Conservation (phyloP, 768 basidiomycete species). For the Hortiboletus campestris region DNA sequence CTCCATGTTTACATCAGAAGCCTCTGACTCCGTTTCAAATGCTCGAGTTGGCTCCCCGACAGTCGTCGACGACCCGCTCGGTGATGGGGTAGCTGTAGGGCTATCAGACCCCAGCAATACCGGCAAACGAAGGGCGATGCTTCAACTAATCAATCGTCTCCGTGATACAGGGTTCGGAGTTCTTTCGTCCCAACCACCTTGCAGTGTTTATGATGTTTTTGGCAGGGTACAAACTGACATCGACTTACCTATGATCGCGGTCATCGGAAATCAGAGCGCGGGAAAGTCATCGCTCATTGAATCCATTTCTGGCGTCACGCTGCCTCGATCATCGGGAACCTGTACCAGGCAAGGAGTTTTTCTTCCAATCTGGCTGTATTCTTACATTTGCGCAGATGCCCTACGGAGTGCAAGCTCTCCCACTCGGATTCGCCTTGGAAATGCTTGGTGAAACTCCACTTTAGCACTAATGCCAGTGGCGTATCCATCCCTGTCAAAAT, state of each 20-base stretch:
- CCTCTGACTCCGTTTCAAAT: neutral
- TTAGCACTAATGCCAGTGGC: constrained; percentile 39
- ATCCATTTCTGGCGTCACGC: constrained; percentile 67
- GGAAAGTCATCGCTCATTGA: constrained; percentile 80
- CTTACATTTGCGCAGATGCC: constrained; percentile 41
- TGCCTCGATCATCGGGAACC: constrained; percentile 71
- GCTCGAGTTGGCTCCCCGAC: neutral
- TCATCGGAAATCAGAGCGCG: constrained; percentile 70
- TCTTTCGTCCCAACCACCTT: neutral
- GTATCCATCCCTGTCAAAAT: constrained; percentile 38
- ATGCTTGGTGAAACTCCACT: constrained; percentile 49
- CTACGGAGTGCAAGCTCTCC: constrained; percentile 55
- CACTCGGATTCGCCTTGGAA: constrained; percentile 43
- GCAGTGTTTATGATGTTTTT: neutral
- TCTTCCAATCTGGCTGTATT: neutral
- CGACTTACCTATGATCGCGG: constrained; percentile 70
- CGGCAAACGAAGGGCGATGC: constrained; percentile 44
- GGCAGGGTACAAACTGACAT: constrained; percentile 65
- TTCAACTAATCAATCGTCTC: constrained; percentile 59
- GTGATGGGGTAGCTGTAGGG: constrained; percentile 40
- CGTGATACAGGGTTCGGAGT: constrained; percentile 56
- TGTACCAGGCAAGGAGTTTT: constrained; percentile 58
- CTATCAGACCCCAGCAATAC: constrained; percentile 48
- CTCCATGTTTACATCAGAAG: neutral
- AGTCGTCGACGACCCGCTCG: neutral